These are phyloP conservation scores for Brassica cretica DNA, from an alignment of 345 rosid genomes.

Conservation along the genomic window DNA sequence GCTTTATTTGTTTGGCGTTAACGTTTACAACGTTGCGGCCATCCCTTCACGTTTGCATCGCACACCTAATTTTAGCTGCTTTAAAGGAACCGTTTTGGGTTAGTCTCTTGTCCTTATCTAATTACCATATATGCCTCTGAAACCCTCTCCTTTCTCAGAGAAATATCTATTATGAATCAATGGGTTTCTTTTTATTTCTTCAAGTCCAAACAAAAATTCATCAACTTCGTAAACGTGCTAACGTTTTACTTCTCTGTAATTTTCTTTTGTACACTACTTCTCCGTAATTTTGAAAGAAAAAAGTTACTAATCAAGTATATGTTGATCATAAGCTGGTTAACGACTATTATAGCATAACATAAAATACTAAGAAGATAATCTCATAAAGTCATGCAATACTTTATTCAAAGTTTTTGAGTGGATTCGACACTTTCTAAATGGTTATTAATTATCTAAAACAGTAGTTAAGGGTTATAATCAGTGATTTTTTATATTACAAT, in stretches of 20 bases:
- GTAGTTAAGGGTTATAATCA: neutral
- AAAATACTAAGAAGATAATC: conserved; percentile 19
- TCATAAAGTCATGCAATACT: conserved; percentile 13
- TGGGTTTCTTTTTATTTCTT: neutral
- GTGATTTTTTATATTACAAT: conserved; percentile 7
- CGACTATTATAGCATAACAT: conserved; percentile 11
- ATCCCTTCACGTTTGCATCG: conserved; percentile 38
- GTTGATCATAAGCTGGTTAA: conserved; percentile 4
- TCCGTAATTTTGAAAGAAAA: neutral
- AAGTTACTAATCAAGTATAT: neutral
- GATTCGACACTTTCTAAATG: conserved; percentile 32
- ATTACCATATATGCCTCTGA: neutral
- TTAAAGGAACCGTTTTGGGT: conserved; percentile 31
- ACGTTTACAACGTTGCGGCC: conserved; percentile 31
- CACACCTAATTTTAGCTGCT: conserved; percentile 31
- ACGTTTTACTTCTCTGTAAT: neutral
- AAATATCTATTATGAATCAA: conserved; percentile 15
- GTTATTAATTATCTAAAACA: conserved; percentile 1
- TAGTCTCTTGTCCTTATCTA: conserved; percentile 32
- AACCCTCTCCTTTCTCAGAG: neutral
- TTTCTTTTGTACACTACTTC: neutral
- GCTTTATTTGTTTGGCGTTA: conserved; percentile 27
- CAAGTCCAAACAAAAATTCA: neutral
- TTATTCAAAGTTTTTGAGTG: conserved; percentile 26
- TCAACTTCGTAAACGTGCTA: neutral